A percentile compares a stretch with the other conserved stretches of the same genome.
These are phyloP conservation scores for Medicago truncatula DNA, from an alignment of 306 rosid species.

Conservation along the genomic window DNA sequence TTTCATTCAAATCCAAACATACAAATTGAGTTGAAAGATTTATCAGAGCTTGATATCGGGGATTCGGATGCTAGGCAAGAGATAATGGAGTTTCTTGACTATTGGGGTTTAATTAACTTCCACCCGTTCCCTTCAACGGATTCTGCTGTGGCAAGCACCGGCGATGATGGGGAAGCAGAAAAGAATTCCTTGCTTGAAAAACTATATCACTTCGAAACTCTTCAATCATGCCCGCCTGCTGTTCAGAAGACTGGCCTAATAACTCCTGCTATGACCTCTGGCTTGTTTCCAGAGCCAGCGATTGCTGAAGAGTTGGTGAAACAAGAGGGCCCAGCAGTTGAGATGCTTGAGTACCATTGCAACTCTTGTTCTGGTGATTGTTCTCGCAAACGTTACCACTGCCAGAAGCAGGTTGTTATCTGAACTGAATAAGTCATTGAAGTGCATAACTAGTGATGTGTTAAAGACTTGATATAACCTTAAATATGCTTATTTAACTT, in stretches of 20 bases:
- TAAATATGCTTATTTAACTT: not conserved
- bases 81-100: slow-evolving; percentile 82
- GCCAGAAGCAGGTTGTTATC: slow-evolving; percentile 90
- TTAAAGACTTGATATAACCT: slow-evolving; percentile 15
- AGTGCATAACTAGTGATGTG: not conserved
- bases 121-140: slow-evolving; percentile 72
- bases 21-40: slow-evolving; percentile 70
- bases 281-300: slow-evolving; percentile 79
- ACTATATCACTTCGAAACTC: slow-evolving; percentile 78
- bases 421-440: slow-evolving; percentile 30
- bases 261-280: slow-evolving; percentile 63
- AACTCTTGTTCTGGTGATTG: slow-evolving; percentile 97
- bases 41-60: slow-evolving; percentile 78
- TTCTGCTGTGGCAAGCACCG: slow-evolving; percentile 48
- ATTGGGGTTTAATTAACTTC: slow-evolving; percentile 96
- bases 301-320: slow-evolving; percentile 78
- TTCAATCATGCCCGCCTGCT: slow-evolving; percentile 52
- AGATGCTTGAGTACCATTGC: slow-evolving; percentile 82
- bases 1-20: slow-evolving; percentile 64
- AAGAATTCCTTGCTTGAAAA: slow-evolving; percentile 69
- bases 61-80: slow-evolving; percentile 79
- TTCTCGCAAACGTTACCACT: slow-evolving; percentile 96
- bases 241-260: slow-evolving; percentile 58
- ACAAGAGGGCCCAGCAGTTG: slow-evolving; percentile 85
- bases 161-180: slow-evolving; percentile 51